phyloP scores from a whole-genome alignment of 192 early-diverging fungal species.

The Backusella luteola region DNA sequence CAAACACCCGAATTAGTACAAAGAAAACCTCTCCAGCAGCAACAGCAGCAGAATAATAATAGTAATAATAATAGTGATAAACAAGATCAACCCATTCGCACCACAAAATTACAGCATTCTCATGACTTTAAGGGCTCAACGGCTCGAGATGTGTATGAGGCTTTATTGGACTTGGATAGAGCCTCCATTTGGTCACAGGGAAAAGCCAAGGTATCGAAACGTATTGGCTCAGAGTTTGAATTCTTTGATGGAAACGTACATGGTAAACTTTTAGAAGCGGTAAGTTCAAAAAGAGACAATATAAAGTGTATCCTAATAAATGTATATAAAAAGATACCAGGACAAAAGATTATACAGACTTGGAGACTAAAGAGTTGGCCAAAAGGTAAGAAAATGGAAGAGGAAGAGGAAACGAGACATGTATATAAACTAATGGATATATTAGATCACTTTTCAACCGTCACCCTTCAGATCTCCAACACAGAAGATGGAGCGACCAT shows the following conservation, averaged over 20 bases:
- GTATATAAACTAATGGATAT: background rate
- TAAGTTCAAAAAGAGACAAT: conserved; percentile 21
- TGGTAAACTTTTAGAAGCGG: conserved; percentile 73
- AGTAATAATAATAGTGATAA: conserved; percentile 28
- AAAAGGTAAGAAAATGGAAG: conserved; percentile 12
- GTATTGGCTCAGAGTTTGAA: conserved; percentile 60
- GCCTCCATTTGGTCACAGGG: conserved; percentile 82
- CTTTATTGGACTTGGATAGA: conserved; percentile 72
- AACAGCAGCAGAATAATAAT: background rate
- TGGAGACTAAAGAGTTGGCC: background rate
- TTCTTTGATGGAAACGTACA: conserved; percentile 90
- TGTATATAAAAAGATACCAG: background rate
- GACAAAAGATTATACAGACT: background rate
- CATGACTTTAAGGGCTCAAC: conserved; percentile 80
- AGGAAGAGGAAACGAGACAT: background rate
- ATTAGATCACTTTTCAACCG: conserved; percentile 77
- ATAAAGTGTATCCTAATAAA: too few species aligned
- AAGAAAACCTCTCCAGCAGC: conserved; percentile 25
- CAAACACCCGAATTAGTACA: conserved; percentile 42
- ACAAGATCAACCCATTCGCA: conserved; percentile 42
- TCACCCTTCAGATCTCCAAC: conserved; percentile 75
- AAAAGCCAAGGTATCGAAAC: conserved; percentile 33
- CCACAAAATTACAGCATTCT: conserved; percentile 66
- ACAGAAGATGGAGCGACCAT: conserved; percentile 62
- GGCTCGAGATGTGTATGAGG: conserved; percentile 75